Base-by-base conservation (phyloP, 73 alveolate species). In the Vitrella brassicaformis region DNA sequence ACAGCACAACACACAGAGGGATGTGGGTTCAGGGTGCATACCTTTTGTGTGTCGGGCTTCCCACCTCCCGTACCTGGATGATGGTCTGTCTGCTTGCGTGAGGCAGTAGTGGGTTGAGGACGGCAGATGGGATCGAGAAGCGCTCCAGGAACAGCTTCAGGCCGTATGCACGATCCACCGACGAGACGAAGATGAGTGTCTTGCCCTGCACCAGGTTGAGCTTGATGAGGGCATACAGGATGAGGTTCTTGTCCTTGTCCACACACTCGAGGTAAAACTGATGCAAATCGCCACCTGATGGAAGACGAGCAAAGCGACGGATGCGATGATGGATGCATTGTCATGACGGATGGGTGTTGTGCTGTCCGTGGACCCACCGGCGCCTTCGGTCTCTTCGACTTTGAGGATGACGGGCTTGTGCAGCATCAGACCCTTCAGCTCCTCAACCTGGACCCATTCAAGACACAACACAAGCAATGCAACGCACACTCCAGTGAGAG, bases 401-500 rank as follows among this genome's bases (percentile, higher is more conserved):
- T 67, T 75, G 28, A 75, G 65, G 25, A 75, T 75, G 71, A 67
- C 82, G 26, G 82, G 82, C 82, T 75, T 75, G 71, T 75, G 82
- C 70, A 75, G 39, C 82, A 75, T 75, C 73, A 75, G 75, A 31
- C 75, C 82, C 75, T 67, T 25, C 46, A 31, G 66, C 30, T 10
- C 30, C 1, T 25, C 45, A 0, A 19, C 27, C 8, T 4, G 4
- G 22, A 31, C 30, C 25, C 30, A 45, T 45, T 45, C 25, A n/a
- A n/a, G n/a, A n/a, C n/a, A n/a, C n/a, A n/a, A n/a, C n/a, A n/a
- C n/a, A n/a, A n/a, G n/a, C n/a, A n/a, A n/a, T n/a, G n/a, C n/a
- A n/a, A n/a, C n/a, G n/a, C n/a, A n/a, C n/a, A n/a, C n/a, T n/a
- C n/a, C n/a, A n/a, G n/a, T n/a, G n/a, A n/a, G n/a, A n/a, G n/a